Evolutionary conservation across 2,329 filamentous ascomycete species (phyloP).

Genomic region (Arthrobotrys conoides): DNA sequence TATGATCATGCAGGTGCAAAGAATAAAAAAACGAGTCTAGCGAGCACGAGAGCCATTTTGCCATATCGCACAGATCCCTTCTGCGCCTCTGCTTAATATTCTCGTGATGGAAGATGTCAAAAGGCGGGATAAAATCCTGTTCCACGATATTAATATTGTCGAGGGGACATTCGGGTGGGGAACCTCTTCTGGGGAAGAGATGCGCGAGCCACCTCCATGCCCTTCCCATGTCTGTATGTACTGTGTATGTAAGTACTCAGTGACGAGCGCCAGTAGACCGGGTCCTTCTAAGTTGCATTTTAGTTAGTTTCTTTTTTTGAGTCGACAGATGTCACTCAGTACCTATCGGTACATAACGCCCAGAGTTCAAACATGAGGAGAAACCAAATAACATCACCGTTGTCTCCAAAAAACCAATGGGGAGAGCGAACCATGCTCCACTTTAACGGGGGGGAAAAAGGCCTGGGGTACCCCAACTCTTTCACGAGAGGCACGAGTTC

Average conservation of each 20-base stretch:
- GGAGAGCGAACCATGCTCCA: conserved; percentile 21
- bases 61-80: conserved; percentile 34
- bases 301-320: conserved; percentile 38
- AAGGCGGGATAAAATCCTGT: conserved; percentile 36
- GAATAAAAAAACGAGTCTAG: conserved; percentile 20
- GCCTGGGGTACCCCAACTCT: conserved; percentile 59
- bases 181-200: conserved; percentile 29
- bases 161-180: conserved; percentile 28
- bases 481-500: conserved; percentile 45
- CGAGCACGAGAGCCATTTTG: conserved; percentile 30
- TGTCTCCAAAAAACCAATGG: conserved; percentile 39
- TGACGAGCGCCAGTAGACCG: conserved; percentile 46
- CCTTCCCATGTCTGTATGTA: too few species aligned
- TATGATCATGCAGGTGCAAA: conserved; percentile 11
- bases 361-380: conserved; percentile 21
- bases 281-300: conserved; percentile 31
- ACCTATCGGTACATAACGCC: conserved; percentile 54
- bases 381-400: conserved; percentile 45
- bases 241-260: not conserved
- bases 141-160: conserved; percentile 43
- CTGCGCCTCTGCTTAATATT: conserved; percentile 5
- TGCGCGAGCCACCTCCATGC: conserved; percentile 12
- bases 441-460: conserved; percentile 26
- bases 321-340: conserved; percentile 39
- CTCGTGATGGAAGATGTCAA: not conserved